Percentiles rank a stretch among this genome's conserved stretches.
Evolutionary conservation across 768 basidiomycete genomes (phyloP).

Genomic region (Macrocybe gigantea): DNA sequence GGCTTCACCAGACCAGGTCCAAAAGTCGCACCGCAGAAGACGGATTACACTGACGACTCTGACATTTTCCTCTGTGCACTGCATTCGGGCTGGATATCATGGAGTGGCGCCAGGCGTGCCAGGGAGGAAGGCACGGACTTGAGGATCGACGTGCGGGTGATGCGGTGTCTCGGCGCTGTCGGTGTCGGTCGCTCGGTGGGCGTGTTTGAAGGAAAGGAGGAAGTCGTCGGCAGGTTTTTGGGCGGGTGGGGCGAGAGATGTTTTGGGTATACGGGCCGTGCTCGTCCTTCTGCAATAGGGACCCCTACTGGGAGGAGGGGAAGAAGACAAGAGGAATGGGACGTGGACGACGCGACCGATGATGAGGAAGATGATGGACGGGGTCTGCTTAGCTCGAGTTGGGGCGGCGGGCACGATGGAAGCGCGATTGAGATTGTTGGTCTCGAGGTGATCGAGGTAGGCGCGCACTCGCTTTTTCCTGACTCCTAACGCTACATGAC

Average conservation of each 20-base stretch:
- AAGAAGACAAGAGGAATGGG: constrained; percentile 24
- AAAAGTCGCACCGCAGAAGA: constrained; percentile 23
- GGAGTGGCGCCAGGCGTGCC: constrained; percentile 36
- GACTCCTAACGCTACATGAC: background rate
- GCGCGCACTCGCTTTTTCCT: constrained; percentile 13
- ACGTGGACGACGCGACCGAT: constrained; percentile 14
- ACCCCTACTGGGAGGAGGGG: constrained; percentile 12
- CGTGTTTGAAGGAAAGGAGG: constrained; percentile 22
- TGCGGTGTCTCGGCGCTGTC: constrained; percentile 26
- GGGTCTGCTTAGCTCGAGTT: constrained; percentile 57
- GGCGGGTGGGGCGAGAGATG: constrained; percentile 41
- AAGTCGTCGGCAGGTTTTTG: constrained; percentile 41
- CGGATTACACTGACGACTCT: constrained; percentile 77
- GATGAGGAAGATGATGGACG: constrained; percentile 53
- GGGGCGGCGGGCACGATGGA: constrained; percentile 79
- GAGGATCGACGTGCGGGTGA: constrained; percentile 32
- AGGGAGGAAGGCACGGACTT: constrained; percentile 33
- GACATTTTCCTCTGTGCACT: constrained; percentile 65
- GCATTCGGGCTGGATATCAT: constrained; percentile 55
- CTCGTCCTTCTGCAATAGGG: background rate
- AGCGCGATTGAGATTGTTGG: constrained; percentile 67
- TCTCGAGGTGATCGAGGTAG: constrained; percentile 59
- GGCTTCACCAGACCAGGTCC: background rate
- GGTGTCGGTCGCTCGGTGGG: background rate
- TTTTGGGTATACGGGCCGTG: constrained; percentile 15